phyloP scores from a whole-genome alignment of 345 rosid genomes.

The Trapa incisa region DNA sequence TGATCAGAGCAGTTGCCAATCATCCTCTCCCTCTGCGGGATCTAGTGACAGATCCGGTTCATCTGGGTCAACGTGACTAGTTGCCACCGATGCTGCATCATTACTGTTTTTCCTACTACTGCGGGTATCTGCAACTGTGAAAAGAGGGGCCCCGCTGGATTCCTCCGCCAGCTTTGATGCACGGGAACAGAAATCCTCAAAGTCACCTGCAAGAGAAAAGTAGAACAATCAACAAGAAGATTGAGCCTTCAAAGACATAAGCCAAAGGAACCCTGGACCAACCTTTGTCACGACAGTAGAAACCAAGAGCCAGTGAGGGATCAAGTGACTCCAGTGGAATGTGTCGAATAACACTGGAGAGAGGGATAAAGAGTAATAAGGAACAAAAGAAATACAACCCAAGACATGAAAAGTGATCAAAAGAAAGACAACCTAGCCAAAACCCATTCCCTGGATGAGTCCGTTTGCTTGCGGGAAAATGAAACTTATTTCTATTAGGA shows the following conservation, averaged over 20 bases:
- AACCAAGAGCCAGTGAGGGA: conserved; percentile 86
- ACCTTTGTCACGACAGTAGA: conserved; percentile 86
- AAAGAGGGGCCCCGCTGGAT: conserved; percentile 81
- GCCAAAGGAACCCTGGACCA: conserved; percentile 3
- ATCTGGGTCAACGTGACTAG: not conserved
- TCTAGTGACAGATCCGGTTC: not conserved
- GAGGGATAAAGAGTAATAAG: conserved; percentile 6
- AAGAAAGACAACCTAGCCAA: no score
- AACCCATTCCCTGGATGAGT: no score
- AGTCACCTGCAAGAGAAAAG: conserved; percentile 43
- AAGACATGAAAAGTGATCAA: no score
- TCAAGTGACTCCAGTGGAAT: conserved; percentile 63
- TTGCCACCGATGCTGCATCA: not conserved
- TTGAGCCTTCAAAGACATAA: not conserved
- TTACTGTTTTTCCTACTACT: not conserved
- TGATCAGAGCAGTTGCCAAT: conserved; percentile 17
- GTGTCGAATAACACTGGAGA: conserved; percentile 42
- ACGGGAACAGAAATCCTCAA: conserved; percentile 55
- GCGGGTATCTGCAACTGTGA: conserved; percentile 29
- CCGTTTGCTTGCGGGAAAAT: no score
- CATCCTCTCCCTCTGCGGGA: conserved; percentile 10
- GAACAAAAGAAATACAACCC: not conserved
- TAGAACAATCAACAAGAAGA: not conserved
- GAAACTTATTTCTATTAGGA: no score
- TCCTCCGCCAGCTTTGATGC: conserved; percentile 67